Base-by-base conservation (phyloP, 2,329 filamentous ascomycete genomes). In the Claviceps cyperi region DNA sequence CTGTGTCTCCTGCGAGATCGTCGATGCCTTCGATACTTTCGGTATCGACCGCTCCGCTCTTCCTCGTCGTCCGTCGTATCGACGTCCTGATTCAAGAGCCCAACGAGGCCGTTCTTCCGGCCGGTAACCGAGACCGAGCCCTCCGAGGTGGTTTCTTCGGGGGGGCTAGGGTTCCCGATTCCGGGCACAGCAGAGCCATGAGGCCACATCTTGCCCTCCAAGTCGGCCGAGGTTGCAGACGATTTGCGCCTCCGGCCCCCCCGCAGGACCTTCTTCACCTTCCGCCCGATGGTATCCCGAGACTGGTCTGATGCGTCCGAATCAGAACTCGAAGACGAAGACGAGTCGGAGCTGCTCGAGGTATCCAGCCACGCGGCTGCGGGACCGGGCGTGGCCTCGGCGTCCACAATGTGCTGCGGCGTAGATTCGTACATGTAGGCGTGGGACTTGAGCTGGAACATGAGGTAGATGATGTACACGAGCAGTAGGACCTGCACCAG, bases 361-460 rank as follows among this genome's bases (percentile, higher is more conserved):
- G 81, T 80, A 55, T 92, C 85, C 60, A 95, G 76, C 67, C 91
- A 86, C 35, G 85, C 84, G 17, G 85, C 84, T 13, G 90, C 76
- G 1, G 92, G 83, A 55, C 90, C 90, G 21, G 90, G 90, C 44
- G 87, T 84, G 0, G 87, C 83, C 63, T 95, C 90, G 59, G 92
- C 88, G 57, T 96, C 90, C 55, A 96, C 92, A 53, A 94, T 84
- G 58, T 90, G 83, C 67, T 95, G 89, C 9, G 90, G 90, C 5
- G 86, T 95, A 56, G 88, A 92, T 65, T 89, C 85, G 58, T 95
- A 94, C 71, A 95, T 81, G 68, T 94, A 94, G 8, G 86, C 78
- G 62, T 95, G 89, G 1, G 88, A 92, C 67, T 94, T 94, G 53
- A 95, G 78, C 69, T 94, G 89, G 67, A 95, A 95, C 19, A 94